Evolutionary conservation across 352 stramenopile genomes (phyloP).

Genomic region (Phytophthora hibernalis): DNA sequence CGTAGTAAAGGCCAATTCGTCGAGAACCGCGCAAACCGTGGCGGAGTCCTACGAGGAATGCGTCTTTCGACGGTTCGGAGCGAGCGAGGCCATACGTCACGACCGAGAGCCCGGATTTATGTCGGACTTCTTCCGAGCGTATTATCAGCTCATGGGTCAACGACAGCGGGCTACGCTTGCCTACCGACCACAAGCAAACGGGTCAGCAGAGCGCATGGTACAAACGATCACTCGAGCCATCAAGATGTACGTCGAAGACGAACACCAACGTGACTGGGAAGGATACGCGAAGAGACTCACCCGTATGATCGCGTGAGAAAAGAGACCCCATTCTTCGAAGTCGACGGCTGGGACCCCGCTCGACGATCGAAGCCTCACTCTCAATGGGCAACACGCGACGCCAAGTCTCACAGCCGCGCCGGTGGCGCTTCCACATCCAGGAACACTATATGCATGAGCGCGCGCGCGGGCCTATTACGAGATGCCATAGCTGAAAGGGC

Average conservation of each 20-base stretch:
- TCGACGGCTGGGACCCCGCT: not conserved
- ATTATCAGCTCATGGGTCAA: not conserved
- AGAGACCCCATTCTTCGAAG: not conserved
- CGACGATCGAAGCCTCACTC: not conserved
- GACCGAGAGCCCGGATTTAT: not conserved
- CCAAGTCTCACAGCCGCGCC: not conserved
- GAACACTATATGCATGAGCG: not conserved
- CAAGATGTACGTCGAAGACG: conserved; percentile 29
- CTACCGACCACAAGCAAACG: conserved; percentile 32
- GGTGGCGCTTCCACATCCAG: not conserved
- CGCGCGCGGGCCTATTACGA: not conserved
- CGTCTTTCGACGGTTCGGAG: conserved; percentile 30
- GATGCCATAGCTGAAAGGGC: not conserved
- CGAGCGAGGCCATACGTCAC: not conserved
- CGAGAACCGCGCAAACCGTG: not conserved
- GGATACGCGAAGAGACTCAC: conserved; percentile 33
- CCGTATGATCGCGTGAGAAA: not conserved
- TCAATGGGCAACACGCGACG: not conserved
- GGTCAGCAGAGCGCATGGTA: conserved; percentile 28
- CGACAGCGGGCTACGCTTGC: conserved; percentile 6
- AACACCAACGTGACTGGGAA: conserved; percentile 32
- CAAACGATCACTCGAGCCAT: conserved; percentile 27
- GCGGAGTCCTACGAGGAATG: conserved; percentile 23
- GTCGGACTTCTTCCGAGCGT: not conserved
- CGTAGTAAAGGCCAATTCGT: not conserved